A percentile compares a stretch with the other conserved stretches of the same genome.
phyloP scores from a whole-genome alignment of 176 grass and related monocot genomes.

The Olyra latifolia region DNA sequence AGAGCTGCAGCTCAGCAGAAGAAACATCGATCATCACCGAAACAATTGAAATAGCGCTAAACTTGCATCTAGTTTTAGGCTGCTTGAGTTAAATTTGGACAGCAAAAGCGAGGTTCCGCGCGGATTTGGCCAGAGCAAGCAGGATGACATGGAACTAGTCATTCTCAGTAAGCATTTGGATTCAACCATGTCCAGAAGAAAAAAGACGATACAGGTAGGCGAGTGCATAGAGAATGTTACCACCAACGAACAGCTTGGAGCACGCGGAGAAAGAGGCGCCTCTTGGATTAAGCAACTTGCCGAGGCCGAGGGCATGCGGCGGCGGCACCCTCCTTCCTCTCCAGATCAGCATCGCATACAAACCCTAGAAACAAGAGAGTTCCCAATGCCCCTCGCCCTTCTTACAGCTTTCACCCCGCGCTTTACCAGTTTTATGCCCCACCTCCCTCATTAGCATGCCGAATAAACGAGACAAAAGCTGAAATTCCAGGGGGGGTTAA shows the following conservation, averaged over 20 bases:
- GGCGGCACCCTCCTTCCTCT: background rate
- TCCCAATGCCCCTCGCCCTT: background rate
- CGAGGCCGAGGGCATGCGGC: background rate
- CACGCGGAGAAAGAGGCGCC: background rate
- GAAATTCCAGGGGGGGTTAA: background rate
- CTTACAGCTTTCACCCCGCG: background rate
- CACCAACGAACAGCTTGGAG: constrained; percentile 49
- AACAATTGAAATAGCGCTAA: background rate
- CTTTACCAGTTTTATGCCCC: background rate
- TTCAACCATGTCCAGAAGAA: no score
- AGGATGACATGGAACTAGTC: no score
- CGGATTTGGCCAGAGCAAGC: no score
- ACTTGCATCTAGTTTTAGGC: background rate
- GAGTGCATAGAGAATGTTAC: constrained; percentile 16
- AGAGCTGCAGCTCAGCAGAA: constrained; percentile 27
- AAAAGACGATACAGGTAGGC: no score
- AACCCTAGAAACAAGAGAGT: constrained; percentile 7
- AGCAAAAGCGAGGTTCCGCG: no score
- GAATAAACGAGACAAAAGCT: no score
- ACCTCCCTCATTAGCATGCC: no score
- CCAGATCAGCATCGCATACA: background rate
- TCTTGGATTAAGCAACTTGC: constrained; percentile 3
- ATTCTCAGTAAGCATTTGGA: background rate
- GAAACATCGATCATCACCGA: background rate
- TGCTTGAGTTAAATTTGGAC: background rate